Conservation (phyloP, 495 filamentous ascomycete species). For the Aspergillus cavernicola region DNA sequence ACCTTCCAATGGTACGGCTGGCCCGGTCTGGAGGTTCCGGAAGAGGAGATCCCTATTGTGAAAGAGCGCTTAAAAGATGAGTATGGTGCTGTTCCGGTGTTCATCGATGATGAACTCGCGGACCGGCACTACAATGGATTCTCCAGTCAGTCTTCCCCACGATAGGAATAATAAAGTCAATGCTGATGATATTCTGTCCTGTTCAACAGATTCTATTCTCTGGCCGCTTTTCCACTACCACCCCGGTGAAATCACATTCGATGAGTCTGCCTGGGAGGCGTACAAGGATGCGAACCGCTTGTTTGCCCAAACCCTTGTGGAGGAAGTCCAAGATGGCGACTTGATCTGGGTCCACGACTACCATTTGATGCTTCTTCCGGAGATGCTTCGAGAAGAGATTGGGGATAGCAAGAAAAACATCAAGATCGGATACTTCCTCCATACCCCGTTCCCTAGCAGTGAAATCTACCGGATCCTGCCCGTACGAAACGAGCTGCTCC, state of each 20-base stretch:
- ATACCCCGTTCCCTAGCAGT: slow-evolving; percentile 95
- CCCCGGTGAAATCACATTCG: slow-evolving; percentile 94
- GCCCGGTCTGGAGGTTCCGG: slow-evolving; percentile 84
- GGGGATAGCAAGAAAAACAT: slow-evolving; percentile 73
- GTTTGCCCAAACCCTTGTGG: slow-evolving; percentile 78
- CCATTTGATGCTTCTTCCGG: slow-evolving; percentile 91
- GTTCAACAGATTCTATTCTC: slow-evolving; percentile 75
- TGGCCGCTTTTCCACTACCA: slow-evolving; percentile 99
- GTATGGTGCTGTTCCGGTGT: slow-evolving; percentile 71
- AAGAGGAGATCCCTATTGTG: slow-evolving; percentile 60
- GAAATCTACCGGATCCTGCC: slow-evolving; percentile 96
- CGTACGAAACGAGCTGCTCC: slow-evolving; percentile 81
- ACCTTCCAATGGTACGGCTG: slow-evolving; percentile 98
- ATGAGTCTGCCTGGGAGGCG: slow-evolving; percentile 88
- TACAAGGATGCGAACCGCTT: slow-evolving; percentile 86
- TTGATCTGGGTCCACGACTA: slow-evolving; percentile 98
- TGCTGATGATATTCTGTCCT: slow-evolving; percentile 15
- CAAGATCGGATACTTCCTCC: slow-evolving; percentile 95
- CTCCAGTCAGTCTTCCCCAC: slow-evolving; percentile 58
- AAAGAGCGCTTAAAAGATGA: slow-evolving; percentile 66
- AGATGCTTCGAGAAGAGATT: slow-evolving; percentile 87
- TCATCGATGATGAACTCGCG: slow-evolving; percentile 73
- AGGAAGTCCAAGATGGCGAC: slow-evolving; percentile 84
- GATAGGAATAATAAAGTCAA: background rate
- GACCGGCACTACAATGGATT: slow-evolving; percentile 86